Base-by-base conservation (phyloP, 192 early-diverging fungal genomes). In the Podila epicladia region DNA sequence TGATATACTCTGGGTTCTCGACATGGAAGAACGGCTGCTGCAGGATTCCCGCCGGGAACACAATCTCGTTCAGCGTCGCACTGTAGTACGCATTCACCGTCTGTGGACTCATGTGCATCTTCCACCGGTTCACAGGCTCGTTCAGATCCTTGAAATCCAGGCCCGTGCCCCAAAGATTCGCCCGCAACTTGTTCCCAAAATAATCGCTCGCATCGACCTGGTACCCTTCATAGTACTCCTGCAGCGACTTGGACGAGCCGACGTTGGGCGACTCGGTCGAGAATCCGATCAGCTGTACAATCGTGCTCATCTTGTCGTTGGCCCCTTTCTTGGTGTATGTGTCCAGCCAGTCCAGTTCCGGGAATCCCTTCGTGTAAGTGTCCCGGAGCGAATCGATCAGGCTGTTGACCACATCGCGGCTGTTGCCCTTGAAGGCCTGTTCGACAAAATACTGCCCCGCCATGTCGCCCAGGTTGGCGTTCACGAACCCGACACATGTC, bases 11-110 rank as follows among this genome's bases (percentile, higher is more conserved):
- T 31, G 91, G 90, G 61, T 86, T 88, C 6, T 73, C 58, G 0
- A 79, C 28, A 60, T 86, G 84, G 64, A 89, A 93, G 29, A 93
- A 85, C 5, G 92, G 92, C 0, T 78, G 73, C 67, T 92, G 91
- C 5, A 94, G 67, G 53, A 94, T 75, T 57, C 87, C 87, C 50
- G 87, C 87, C 20, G 85, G 87, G 37, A 88, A 83, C 3, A 82
- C 85, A 38, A 88, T 85, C 65, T 84, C 84, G 62, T 89, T 89
- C 35, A 72, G 51, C 3, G 83, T 74, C 6, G 83, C 77, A 57
- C 82, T 75, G 61, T 89, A 89, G 49, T 86, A 89, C 2, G 87
- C 88, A 61, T 89, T 88, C 35, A 88, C 91, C 2, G 89, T 85
- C 35, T 87, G 83, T 8, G 87, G 72, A 58, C 69, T 63, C 88